Conservation (phyloP, 2,329 filamentous ascomycete species). For the Colletotrichum acutatum region DNA sequence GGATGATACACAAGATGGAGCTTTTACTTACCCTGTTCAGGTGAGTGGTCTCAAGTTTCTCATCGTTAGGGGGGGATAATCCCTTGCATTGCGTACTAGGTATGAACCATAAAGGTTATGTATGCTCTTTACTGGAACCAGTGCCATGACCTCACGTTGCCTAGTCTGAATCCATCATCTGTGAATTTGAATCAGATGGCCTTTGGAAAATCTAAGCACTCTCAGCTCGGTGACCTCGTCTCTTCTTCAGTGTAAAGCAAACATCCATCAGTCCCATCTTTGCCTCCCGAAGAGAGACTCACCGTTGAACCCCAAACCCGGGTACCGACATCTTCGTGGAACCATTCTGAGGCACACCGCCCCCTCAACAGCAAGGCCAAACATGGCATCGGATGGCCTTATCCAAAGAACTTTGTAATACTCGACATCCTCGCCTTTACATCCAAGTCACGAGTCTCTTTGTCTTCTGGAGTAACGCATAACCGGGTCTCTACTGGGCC, state of each 20-base stretch:
- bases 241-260: not conserved
- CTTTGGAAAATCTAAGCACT: not conserved
- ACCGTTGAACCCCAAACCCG: not conserved
- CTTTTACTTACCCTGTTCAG: no score
- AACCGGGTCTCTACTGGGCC: not conserved
- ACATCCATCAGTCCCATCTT: no score
- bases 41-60: no score
- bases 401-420: not conserved
- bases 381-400: not conserved
- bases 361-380: not conserved
- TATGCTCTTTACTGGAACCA: fast-evolving
- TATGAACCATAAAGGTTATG: no score
- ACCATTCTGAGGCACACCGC: constrained; percentile 15
- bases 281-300: not conserved
- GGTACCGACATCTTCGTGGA: constrained; percentile 16
- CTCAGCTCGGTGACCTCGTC: not conserved
- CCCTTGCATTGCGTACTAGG: no score
- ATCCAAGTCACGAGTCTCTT: not conserved
- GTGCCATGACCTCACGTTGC: not conserved
- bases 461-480: not conserved
- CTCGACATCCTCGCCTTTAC: not conserved
- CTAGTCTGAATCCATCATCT: not conserved
- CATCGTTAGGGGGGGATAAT: no score
- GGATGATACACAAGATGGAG: no score
- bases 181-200: not conserved